phyloP scores from a whole-genome alignment of 441 rosid genomes.

The Erysimum cheiri region DNA sequence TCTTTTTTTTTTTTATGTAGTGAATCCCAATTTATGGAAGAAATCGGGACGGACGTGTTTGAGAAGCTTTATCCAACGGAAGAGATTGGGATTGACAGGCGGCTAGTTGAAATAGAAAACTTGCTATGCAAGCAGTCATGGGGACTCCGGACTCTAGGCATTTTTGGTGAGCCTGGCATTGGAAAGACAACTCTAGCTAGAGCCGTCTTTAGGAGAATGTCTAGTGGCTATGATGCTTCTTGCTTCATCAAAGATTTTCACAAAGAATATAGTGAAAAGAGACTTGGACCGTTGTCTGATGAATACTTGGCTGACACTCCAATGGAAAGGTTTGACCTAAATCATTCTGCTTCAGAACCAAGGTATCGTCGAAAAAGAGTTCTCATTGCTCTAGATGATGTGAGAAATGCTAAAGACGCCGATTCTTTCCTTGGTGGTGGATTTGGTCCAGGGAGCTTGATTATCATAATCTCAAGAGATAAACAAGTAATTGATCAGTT shows the following conservation, averaged over 20 bases:
- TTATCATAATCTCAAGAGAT: slow-evolving; percentile 47
- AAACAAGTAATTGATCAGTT: slow-evolving; percentile 7
- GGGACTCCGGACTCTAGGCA: slow-evolving; percentile 41
- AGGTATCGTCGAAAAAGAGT: slow-evolving; percentile 25
- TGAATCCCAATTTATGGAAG: slow-evolving; percentile 30
- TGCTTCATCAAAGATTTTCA: slow-evolving; percentile 24
- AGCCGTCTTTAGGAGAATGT: not conserved
- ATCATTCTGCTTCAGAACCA: not conserved
- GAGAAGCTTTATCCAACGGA: slow-evolving; percentile 25
- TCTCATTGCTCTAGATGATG: slow-evolving; percentile 30
- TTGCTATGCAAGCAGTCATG: slow-evolving; percentile 21
- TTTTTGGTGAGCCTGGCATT: slow-evolving; percentile 46
- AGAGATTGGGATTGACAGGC: slow-evolving; percentile 35
- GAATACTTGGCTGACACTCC: not conserved
- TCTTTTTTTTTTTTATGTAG: slow-evolving; percentile 3
- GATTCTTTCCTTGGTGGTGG: not conserved
- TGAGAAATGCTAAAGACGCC: not conserved
- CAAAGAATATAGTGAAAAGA: not conserved
- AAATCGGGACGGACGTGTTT: slow-evolving; percentile 32
- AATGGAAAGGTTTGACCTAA: slow-evolving; percentile 3
- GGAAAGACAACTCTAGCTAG: slow-evolving; percentile 38
- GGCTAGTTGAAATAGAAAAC: not conserved
- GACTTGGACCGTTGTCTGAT: not conserved
- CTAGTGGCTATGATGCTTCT: slow-evolving; percentile 20
- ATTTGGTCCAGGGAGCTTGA: slow-evolving; percentile 35